Base-by-base conservation (phyloP, 768 basidiomycete genomes). In the Naganishia vaughanmartiniae region DNA sequence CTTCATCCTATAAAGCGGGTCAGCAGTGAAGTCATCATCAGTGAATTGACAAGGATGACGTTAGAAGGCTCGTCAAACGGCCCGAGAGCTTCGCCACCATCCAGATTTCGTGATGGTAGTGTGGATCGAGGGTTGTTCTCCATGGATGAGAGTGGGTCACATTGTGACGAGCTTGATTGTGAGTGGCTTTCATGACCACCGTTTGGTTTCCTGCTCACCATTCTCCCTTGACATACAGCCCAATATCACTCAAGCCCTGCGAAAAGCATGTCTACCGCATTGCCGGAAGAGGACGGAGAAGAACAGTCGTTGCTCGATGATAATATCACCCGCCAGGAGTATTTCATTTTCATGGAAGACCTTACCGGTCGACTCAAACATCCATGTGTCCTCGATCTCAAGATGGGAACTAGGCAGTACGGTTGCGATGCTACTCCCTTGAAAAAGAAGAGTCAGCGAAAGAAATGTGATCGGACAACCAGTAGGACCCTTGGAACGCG, bases 381-480 rank as follows among this genome's bases (percentile, higher is more conserved):
- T 60, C 91, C 96, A 11, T 99, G 96, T 77, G 95, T 99, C 51
- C 87, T 98, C 76, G 96, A 99, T 81, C 84, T 99, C 76, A 99
- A 99, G 84, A 98, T 98, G 96, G 96, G 96, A n/a, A 97, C 94
- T 34, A 85, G 96, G 39, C 96, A 99, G 83, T 97, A 98, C 81
- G 96, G 96, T 24, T 90, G 95, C 83, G 92, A 96, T 75, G 96
- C 96, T 30, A 90, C 89, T 11, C 83, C 88, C 0, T 84, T 87
- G 65, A 99, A 99, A 84, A 97, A 96, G 87, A 93, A 90, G 84
- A 97, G 94, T 78, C 96, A 99, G 83, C 87, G 94, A 67, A 96
- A 96, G 83, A 99, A 99, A 83, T 98, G 96, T 79, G 93, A 96
- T 78, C 85, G 90, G 67, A 97, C 96, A 65, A 98, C 96, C 26